A percentile compares a stretch with the other conserved stretches of the same genome.
phyloP scores from a whole-genome alignment of 805 yeast genomes.

The Cyberlindnera sargentensis region DNA sequence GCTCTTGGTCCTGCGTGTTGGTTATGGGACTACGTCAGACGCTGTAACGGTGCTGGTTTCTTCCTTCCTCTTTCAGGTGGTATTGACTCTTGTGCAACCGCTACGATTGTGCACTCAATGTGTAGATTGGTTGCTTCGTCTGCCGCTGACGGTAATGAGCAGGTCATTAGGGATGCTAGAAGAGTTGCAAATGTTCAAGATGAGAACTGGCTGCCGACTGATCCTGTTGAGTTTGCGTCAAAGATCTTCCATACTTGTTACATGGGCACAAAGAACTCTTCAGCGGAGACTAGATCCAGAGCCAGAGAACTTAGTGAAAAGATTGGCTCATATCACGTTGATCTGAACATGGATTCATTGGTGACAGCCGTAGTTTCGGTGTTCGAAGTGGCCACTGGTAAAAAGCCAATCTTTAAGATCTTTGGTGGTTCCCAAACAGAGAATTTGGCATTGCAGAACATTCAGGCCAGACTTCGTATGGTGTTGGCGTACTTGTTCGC shows the following conservation, averaged over 20 bases:
- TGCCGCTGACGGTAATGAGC: slow-evolving; percentile 57
- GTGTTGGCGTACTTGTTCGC: slow-evolving; percentile 91
- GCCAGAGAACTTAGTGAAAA: slow-evolving; percentile 68
- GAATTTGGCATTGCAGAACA: slow-evolving; percentile 90
- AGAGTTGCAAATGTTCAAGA: slow-evolving; percentile 48
- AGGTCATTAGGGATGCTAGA: slow-evolving; percentile 73
- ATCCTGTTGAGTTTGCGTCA: slow-evolving; percentile 70
- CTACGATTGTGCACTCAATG: slow-evolving; percentile 91
- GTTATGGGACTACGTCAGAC: slow-evolving; percentile 96
- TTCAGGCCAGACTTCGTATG: slow-evolving; percentile 95
- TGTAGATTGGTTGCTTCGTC: slow-evolving; percentile 75
- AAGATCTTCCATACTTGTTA: slow-evolving; percentile 81
- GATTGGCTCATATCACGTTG: slow-evolving; percentile 86
- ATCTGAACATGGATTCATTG: slow-evolving; percentile 83
- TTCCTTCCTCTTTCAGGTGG: slow-evolving; percentile 96
- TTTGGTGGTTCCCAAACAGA: slow-evolving; percentile 92
- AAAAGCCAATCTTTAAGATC: slow-evolving; percentile 78
- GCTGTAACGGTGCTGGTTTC: slow-evolving; percentile 86
- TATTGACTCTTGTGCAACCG: slow-evolving; percentile 96
- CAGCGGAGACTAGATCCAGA: slow-evolving; percentile 75
- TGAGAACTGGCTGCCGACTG: slow-evolving; percentile 56
- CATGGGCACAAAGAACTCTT: slow-evolving; percentile 95
- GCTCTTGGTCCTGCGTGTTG: slow-evolving; percentile 99
- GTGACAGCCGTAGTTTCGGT: slow-evolving; percentile 68
- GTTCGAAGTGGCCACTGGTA: slow-evolving; percentile 87